phyloP scores from a whole-genome alignment of 345 rosid species.

The Salix brachista region DNA sequence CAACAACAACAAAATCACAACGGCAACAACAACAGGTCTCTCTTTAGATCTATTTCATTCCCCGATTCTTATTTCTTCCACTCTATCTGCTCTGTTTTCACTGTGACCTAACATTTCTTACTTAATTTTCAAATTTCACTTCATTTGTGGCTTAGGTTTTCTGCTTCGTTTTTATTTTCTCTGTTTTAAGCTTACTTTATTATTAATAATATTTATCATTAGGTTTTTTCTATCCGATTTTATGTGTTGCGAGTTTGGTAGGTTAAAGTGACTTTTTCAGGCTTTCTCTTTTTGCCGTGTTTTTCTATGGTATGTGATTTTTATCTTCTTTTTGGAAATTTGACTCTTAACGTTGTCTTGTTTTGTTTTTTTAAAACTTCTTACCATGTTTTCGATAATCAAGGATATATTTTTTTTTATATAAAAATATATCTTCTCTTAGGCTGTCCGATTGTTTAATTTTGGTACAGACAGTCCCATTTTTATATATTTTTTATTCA shows the following conservation, averaged over 20 bases:
- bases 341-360: not conserved
- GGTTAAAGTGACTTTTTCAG: constrained; percentile 10
- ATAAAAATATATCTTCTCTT: not conserved
- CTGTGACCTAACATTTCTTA: not conserved
- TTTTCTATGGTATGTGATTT: constrained; percentile 4
- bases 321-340: not conserved
- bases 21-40: constrained; percentile 30
- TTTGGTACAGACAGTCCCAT: not conserved
- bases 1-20: constrained; percentile 17
- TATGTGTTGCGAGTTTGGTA: constrained; percentile 15
- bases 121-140: not conserved
- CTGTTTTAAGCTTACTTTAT: constrained; percentile 2
- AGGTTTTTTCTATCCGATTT: too few relatives aligned
- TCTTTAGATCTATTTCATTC: constrained; percentile 19
- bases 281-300: constrained; percentile 8
- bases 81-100: not conserved
- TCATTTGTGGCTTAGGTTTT: not conserved
- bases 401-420: too few relatives aligned
- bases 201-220: not conserved
- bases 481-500: not conserved
- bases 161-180: not conserved
- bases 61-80: not conserved
- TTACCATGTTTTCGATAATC: not conserved
- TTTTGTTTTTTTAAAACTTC: not conserved
- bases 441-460: not conserved